Conservation (phyloP, 2,329 filamentous ascomycete species). For the Nothophaeocryptopus gaeumannii region DNA sequence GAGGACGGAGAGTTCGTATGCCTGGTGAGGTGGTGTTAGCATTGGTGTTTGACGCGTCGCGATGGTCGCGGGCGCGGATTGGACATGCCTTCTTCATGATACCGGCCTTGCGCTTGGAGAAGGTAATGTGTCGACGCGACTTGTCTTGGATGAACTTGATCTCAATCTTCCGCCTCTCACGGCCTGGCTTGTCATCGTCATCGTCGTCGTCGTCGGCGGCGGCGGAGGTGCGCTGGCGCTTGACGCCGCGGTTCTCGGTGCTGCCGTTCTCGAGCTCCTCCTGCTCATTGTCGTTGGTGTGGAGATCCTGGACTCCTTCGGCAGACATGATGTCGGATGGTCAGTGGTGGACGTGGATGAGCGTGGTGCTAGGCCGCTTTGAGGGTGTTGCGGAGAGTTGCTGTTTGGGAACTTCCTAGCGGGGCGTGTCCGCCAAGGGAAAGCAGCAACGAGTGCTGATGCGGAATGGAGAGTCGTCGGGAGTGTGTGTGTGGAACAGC, state of each 20-base stretch:
- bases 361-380: conserved; percentile 3
- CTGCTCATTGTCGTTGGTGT: conserved; percentile 39
- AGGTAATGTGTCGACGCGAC: conserved; percentile 98
- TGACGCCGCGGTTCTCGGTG: conserved; percentile 72
- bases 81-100: conserved; percentile 96
- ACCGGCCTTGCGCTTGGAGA: conserved; percentile 98
- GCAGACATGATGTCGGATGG: conserved; percentile 3
- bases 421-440: too few relatives aligned
- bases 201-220: conserved; percentile 84
- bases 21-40: conserved; percentile 52
- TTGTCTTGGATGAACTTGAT: conserved; percentile 99
- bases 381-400: background rate
- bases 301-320: conserved; percentile 21
- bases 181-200: conserved; percentile 94
- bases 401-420: too few relatives aligned
- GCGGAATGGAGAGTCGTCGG: too few relatives aligned
- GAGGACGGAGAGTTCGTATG: conserved; percentile 94
- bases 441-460: too few relatives aligned
- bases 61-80: background rate
- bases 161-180: conserved; percentile 98
- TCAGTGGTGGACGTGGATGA: conserved; percentile 2
- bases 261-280: conserved; percentile 67
- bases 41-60: conserved; percentile 12
- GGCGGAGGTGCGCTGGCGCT: conserved; percentile 76
- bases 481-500: too few relatives aligned